Conservation (phyloP, 1,139 yeast genomes). For the Suhomyces yuchorum region DNA sequence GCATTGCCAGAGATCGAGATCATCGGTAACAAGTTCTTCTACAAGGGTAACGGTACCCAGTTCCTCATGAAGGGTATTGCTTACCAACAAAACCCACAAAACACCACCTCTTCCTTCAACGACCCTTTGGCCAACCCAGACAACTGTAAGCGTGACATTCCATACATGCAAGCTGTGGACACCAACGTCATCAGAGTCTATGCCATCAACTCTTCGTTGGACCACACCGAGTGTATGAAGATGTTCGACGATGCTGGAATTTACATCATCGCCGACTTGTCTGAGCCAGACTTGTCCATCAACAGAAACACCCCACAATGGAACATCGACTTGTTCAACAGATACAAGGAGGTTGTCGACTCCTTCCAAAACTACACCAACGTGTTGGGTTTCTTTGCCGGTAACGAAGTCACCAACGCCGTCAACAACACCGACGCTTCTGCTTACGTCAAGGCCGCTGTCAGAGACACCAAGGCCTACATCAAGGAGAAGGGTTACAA, state of each 20-base stretch:
- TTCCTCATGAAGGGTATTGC: slow-evolving; percentile 81
- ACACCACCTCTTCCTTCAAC: slow-evolving; percentile 38
- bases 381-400: slow-evolving; percentile 87
- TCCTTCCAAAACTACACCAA: slow-evolving; percentile 70
- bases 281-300: slow-evolving; percentile 66
- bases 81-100: slow-evolving; percentile 67
- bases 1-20: slow-evolving; percentile 57
- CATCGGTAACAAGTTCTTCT: slow-evolving; percentile 76
- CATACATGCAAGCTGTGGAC: slow-evolving; percentile 60
- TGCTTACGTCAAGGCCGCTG: slow-evolving; percentile 86
- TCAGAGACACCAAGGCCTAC: slow-evolving; percentile 80
- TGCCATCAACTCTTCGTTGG: slow-evolving; percentile 63
- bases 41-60: slow-evolving; percentile 75
- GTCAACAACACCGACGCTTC: slow-evolving; percentile 74
- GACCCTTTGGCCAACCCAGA: slow-evolving; percentile 29
- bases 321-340: slow-evolving; percentile 62
- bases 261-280: slow-evolving; percentile 74
- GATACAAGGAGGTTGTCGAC: slow-evolving; percentile 72
- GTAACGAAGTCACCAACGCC: slow-evolving; percentile 86
- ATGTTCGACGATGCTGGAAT: slow-evolving; percentile 73
- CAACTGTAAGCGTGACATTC: slow-evolving; percentile 75
- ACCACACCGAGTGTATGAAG: slow-evolving; percentile 71
- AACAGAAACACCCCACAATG: slow-evolving; percentile 62
- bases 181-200: slow-evolving; percentile 76
- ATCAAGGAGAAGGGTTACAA: slow-evolving; percentile 66